phyloP scores from a whole-genome alignment of 352 stramenopile species.

The Phytophthora foliorum region DNA sequence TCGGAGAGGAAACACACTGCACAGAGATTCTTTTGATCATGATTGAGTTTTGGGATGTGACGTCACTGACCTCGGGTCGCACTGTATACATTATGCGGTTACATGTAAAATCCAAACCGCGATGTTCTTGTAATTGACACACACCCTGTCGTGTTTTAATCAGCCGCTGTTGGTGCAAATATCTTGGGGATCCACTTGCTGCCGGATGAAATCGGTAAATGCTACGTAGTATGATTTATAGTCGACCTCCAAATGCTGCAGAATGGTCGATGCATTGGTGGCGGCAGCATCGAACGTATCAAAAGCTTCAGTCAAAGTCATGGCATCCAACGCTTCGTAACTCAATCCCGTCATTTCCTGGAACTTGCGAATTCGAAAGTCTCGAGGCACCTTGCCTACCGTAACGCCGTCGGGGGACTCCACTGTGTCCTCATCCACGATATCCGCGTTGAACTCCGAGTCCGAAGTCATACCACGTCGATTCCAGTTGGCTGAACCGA shows the following conservation, averaged over 20 bases:
- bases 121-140: not conserved
- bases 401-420: slow-evolving; percentile 37
- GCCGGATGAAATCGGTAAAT: slow-evolving; percentile 18
- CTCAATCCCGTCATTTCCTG: slow-evolving; percentile 55
- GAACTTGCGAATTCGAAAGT: slow-evolving; percentile 72
- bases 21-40: no score
- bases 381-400: slow-evolving; percentile 47
- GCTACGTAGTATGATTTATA: slow-evolving; percentile 5
- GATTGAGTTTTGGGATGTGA: no score
- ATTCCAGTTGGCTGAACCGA: slow-evolving; percentile 74
- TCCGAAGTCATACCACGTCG: slow-evolving; percentile 49
- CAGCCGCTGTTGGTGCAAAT: slow-evolving; percentile 1
- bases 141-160: not conserved
- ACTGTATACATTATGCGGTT: no score
- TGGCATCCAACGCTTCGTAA: slow-evolving; percentile 47
- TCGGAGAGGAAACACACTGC: no score
- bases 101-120: no score
- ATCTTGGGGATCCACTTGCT: slow-evolving; percentile 29
- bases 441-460: slow-evolving; percentile 61
- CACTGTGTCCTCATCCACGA: slow-evolving; percentile 48
- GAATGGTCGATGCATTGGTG: slow-evolving; percentile 28
- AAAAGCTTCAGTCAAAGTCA: slow-evolving; percentile 52
- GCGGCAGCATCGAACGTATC: slow-evolving; percentile 41
- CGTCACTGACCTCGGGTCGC: no score
- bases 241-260: slow-evolving; percentile 30